Percentiles rank a stretch among this genome's conserved stretches.
phyloP scores from a whole-genome alignment of 75 land plant species.

The Selaginella moellendorffii region DNA sequence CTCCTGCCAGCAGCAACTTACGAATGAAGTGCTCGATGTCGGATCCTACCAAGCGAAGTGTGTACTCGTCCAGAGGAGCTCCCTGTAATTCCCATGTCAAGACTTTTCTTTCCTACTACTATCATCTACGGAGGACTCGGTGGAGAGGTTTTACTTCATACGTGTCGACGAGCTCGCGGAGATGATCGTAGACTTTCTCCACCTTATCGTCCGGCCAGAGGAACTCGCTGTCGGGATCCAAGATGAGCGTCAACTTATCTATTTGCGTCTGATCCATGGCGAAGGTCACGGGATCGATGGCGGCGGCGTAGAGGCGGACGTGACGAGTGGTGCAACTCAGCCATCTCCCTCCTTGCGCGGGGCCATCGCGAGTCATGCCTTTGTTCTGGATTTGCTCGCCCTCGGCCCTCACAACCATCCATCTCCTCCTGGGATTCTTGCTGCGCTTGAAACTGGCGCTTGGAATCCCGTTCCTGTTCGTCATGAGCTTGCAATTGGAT shows the following conservation, averaged over 20 bases:
- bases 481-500: too few species aligned
- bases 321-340: slow-evolving; percentile 70
- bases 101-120: background rate
- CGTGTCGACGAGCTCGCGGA: slow-evolving; percentile 66
- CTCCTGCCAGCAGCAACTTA: slow-evolving; percentile 65
- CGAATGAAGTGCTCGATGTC: slow-evolving; percentile 83
- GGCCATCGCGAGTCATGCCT: too few species aligned
- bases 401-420: too few species aligned
- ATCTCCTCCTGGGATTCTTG: too few species aligned
- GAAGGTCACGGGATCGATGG: slow-evolving; percentile 60
- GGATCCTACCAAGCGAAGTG: slow-evolving; percentile 78
- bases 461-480: too few species aligned
- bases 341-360: slow-evolving; percentile 77
- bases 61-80: slow-evolving; percentile 66
- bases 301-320: slow-evolving; percentile 66
- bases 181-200: slow-evolving; percentile 55
- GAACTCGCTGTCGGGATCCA: slow-evolving; percentile 80
- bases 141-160: slow-evolving; percentile 40
- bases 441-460: too few species aligned
- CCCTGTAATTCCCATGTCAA: slow-evolving; percentile 33
- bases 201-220: slow-evolving; percentile 60
- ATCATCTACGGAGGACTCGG: background rate
- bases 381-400: too few species aligned
- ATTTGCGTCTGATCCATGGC: slow-evolving; percentile 77
- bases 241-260: slow-evolving; percentile 72